Evolutionary conservation across 1,139 yeast species (phyloP), one percentile per base, ranked within the genome.

Genomic region (Tardiomyces digboiensis): DNA sequence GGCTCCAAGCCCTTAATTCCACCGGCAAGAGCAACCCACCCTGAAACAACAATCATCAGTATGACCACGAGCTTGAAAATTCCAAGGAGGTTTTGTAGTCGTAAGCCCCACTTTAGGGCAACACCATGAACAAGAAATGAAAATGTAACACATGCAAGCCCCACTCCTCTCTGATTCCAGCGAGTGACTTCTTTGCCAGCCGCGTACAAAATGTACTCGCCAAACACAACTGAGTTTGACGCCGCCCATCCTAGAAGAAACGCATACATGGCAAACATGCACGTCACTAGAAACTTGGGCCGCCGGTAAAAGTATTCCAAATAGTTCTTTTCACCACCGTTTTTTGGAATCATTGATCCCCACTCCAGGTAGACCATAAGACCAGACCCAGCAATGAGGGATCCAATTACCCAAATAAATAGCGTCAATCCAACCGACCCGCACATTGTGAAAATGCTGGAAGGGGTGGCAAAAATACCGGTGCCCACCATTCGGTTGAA

Each of bases 311-410:
- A 77, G 55, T 76, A 80, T 61, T 84, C 93, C 54, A 86, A 69
- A 60, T 85, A 86, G 58, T 83, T 83, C 65, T 85, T 84, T 60
- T 85, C 95, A 52, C 95, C 95, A 52, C 95, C 95, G 57, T 85
- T 84, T 62, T 82, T 76, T 29, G 93, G 91, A 51, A 85, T 77
- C 37, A 86, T 87, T 12, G 87, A 75, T 16, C 95, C 95, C 62
- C 84, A 82, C 60, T 85, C 95, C 76, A 86, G 74, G 60, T 84
- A 86, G 6, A 83, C 87, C 57, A 78, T 72, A 53, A 85, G 68
- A 3, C 95, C 95, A 23, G 83, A 69, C 37, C 81, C 69, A 3
- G 94, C 86, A 53, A 85, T 79, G 20, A 82, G 48, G 12, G 87
- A 76, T 41, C 95, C 95, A 18, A 80, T 76, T 22, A 79, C 75